phyloP scores from a whole-genome alignment of 1,284 basidiomycete genomes.

The Exobasidium rhododendri region DNA sequence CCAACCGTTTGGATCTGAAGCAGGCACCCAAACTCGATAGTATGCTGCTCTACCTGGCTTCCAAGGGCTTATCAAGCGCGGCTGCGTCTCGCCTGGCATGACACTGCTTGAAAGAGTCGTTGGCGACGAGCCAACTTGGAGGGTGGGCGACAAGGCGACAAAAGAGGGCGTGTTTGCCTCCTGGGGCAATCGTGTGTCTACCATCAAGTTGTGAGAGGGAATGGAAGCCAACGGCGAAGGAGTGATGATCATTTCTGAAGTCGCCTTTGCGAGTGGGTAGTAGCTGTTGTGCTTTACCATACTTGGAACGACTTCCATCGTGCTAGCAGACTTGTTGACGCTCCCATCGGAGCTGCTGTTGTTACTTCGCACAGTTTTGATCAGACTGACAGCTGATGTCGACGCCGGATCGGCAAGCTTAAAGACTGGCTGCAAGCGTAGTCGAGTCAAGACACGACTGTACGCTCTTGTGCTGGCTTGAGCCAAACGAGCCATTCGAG shows the following conservation, averaged over 20 bases:
- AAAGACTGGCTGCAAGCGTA: conserved; percentile 48
- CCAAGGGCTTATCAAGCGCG: conserved; percentile 29
- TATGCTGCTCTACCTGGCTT: conserved; percentile 52
- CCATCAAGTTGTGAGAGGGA: neutral
- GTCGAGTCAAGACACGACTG: conserved; percentile 53
- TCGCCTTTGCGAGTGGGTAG: neutral
- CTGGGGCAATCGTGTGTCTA: neutral
- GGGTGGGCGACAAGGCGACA: conserved; percentile 3
- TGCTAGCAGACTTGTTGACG: neutral
- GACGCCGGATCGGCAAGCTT: conserved; percentile 11
- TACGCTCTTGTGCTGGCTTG: conserved; percentile 54
- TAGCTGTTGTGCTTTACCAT: conserved; percentile 2
- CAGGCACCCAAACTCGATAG: conserved; percentile 56
- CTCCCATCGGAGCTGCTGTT: neutral
- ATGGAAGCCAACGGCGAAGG: neutral
- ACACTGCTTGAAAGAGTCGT: neutral
- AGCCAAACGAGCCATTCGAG: conserved; percentile 45
- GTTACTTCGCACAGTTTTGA: neutral
- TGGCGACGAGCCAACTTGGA: neutral
- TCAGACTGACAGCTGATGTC: neutral
- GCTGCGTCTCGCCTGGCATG: neutral
- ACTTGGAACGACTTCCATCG: neutral
- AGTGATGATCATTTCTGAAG: neutral
- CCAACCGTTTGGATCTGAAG: conserved; percentile 33
- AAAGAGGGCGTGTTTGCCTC: neutral